Percentiles rank a stretch among this genome's conserved stretches.
These are phyloP conservation scores for Xylaria sp. DNA, from an alignment of 495 filamentous ascomycete genomes.

Conservation along the genomic window DNA sequence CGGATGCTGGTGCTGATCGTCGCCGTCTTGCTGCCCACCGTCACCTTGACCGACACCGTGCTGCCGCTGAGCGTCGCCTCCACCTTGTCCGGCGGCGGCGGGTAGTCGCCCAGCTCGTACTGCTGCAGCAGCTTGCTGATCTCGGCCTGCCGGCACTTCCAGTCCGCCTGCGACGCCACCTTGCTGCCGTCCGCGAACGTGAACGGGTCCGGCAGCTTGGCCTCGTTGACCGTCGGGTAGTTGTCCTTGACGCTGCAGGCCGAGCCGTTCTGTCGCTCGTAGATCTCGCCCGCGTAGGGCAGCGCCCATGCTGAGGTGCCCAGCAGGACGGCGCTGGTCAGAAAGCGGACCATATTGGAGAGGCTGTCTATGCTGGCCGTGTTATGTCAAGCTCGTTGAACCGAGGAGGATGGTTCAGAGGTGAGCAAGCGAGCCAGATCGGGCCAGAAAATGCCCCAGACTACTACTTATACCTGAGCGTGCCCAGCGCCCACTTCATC, in stretches of 20 bases:
- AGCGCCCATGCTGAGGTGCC: constrained; percentile 49
- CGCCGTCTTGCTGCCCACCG: constrained; percentile 55
- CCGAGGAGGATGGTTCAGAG: constrained; percentile 11
- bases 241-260: constrained; percentile 41
- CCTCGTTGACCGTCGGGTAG: constrained; percentile 39
- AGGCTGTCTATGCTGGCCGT: constrained; percentile 18
- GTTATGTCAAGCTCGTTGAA: constrained; percentile 28
- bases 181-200: constrained; percentile 50
- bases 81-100: constrained; percentile 49
- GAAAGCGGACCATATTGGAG: constrained; percentile 48
- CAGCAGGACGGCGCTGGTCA: constrained; percentile 50
- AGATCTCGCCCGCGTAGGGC: constrained; percentile 49
- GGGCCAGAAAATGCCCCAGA: not conserved
- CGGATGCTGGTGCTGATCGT: constrained; percentile 53
- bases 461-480: constrained; percentile 19
- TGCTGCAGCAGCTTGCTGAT: constrained; percentile 58
- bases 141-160: constrained; percentile 58
- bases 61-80: constrained; percentile 38
- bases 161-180: constrained; percentile 56
- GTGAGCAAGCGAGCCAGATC: constrained; percentile 13
- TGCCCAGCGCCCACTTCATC: constrained; percentile 15
- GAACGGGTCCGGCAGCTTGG: constrained; percentile 63
- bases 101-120: constrained; percentile 60
- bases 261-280: constrained; percentile 46
- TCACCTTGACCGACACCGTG: constrained; percentile 51